Evolutionary conservation across 495 filamentous ascomycete genomes (phyloP).

Genomic region (Hypoxylon intermedium): DNA sequence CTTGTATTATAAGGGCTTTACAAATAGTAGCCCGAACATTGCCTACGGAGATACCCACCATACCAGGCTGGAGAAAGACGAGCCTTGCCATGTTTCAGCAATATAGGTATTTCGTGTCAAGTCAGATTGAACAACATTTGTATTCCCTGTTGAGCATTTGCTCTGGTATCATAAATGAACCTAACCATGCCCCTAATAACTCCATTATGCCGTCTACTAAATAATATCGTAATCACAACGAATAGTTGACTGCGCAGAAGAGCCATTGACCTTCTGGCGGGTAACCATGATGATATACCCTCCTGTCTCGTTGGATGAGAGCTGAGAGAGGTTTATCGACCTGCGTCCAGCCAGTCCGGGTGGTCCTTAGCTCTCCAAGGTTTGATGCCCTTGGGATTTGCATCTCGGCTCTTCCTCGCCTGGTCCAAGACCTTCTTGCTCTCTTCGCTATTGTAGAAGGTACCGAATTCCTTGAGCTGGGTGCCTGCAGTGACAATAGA

Average conservation of each 20-base stretch:
- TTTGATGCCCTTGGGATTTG: conserved; percentile 56
- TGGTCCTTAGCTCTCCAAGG: conserved; percentile 58
- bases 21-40: too few relatives aligned
- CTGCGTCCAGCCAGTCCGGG: conserved; percentile 54
- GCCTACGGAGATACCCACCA: too few relatives aligned
- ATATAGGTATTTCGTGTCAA: too few relatives aligned
- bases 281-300: not conserved
- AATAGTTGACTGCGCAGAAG: not conserved
- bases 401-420: conserved; percentile 52
- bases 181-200: not conserved
- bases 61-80: too few relatives aligned
- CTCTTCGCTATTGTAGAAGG: conserved; percentile 48
- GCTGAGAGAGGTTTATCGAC: conserved; percentile 12
- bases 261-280: too few relatives aligned
- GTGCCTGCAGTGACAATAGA: conserved; percentile 46
- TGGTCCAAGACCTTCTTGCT: conserved; percentile 50
- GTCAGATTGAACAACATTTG: too few relatives aligned
- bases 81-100: too few relatives aligned
- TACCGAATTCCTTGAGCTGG: conserved; percentile 53
- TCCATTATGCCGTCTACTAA: not conserved
- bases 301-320: too few relatives aligned
- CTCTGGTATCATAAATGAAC: not conserved
- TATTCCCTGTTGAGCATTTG: too few relatives aligned
- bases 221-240: not conserved
- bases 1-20: too few relatives aligned